phyloP scores from a whole-genome alignment of 768 basidiomycete genomes.

The Termitomyces sp. region DNA sequence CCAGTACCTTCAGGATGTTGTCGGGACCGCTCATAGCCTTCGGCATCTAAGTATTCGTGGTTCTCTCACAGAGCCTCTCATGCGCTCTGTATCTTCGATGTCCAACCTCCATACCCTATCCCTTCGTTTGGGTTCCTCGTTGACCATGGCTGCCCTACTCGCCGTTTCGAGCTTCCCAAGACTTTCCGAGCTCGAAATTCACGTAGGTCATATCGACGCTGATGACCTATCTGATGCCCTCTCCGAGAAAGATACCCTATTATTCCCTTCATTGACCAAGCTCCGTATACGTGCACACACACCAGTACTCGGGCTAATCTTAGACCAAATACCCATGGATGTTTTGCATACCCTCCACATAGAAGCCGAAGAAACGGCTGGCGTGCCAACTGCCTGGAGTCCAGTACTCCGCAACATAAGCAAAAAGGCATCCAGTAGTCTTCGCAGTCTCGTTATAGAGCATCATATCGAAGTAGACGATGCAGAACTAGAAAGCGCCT shows the following conservation, averaged over 20 bases:
- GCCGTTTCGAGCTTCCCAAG: constrained; percentile 31
- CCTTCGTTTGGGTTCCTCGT: constrained; percentile 32
- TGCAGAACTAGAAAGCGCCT: constrained; percentile 19
- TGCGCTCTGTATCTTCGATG: constrained; percentile 27
- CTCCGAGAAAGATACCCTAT: constrained; percentile 7
- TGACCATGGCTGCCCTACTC: constrained; percentile 30
- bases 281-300: constrained; percentile 35
- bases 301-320: constrained; percentile 26
- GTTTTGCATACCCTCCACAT: constrained; percentile 32
- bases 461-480: constrained; percentile 36
- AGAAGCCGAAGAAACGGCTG: constrained; percentile 27
- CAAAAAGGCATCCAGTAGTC: constrained; percentile 21
- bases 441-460: constrained; percentile 36
- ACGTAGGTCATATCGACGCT: constrained; percentile 32
- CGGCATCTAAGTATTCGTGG: constrained; percentile 37
- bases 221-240: constrained; percentile 17
- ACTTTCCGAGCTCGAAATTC: constrained; percentile 38
- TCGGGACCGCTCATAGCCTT: constrained; percentile 24
- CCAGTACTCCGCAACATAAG: constrained; percentile 26
- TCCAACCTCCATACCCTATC: constrained; percentile 29
- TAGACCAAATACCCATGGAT: constrained; percentile 26
- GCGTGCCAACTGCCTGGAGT: constrained; percentile 27
- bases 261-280: constrained; percentile 32
- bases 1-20: constrained; percentile 24
- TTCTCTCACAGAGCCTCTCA: constrained; percentile 21